phyloP scores from a whole-genome alignment of 1,284 basidiomycete species.

The Tilletia indica region DNA sequence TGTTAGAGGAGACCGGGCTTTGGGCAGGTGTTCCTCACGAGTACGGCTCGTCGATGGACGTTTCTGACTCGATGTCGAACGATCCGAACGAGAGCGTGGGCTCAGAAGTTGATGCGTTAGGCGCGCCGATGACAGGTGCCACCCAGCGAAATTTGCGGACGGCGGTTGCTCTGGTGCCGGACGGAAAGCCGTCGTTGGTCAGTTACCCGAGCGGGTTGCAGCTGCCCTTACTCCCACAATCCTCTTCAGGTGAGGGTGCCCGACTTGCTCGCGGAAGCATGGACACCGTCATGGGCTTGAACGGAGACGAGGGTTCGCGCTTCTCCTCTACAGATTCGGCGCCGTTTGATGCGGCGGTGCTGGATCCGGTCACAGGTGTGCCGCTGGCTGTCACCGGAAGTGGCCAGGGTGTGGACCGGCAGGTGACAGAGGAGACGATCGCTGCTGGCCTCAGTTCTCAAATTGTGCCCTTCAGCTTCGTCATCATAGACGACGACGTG shows the following conservation, averaged over 20 bases:
- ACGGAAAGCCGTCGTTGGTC: slow-evolving; percentile 33
- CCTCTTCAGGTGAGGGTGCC: slow-evolving; percentile 18
- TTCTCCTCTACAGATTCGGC: not conserved
- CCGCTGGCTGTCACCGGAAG: slow-evolving; percentile 30
- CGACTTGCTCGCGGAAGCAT: not conserved
- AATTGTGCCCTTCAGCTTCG: slow-evolving; percentile 39
- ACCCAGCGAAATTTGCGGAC: slow-evolving; percentile 21
- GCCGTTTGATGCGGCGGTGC: slow-evolving; percentile 31
- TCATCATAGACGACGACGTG: slow-evolving; percentile 47
- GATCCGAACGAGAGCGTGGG: not conserved
- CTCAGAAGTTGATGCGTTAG: not conserved
- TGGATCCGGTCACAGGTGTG: slow-evolving; percentile 43
- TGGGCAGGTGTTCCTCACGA: not conserved
- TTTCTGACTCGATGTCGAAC: not conserved
- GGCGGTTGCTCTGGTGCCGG: slow-evolving; percentile 34
- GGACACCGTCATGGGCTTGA: not conserved
- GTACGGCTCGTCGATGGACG: not conserved
- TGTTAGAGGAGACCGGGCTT: not conserved
- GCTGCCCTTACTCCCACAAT: slow-evolving; percentile 8
- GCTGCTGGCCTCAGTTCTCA: slow-evolving; percentile 11
- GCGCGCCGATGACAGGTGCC: not conserved
- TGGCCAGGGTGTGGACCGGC: not conserved
- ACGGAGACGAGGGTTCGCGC: not conserved
- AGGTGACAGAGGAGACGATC: not conserved
- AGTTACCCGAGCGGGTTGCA: slow-evolving; percentile 39